phyloP scores from a whole-genome alignment of 768 basidiomycete genomes.

The Tylopilus felleus region DNA sequence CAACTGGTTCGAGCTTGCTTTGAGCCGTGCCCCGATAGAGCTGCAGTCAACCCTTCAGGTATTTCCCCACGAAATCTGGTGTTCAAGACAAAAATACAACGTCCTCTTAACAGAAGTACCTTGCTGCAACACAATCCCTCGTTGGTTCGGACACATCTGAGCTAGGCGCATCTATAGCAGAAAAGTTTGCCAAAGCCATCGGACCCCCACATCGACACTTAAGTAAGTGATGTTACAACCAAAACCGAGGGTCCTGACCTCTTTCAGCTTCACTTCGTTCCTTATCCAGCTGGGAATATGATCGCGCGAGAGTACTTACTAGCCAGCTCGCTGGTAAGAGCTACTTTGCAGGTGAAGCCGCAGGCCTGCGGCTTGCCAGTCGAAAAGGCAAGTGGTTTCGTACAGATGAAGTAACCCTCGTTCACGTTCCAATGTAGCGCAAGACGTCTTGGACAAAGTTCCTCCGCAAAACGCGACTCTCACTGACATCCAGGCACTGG shows the following conservation, averaged over 20 bases:
- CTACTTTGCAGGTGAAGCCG: constrained; percentile 86
- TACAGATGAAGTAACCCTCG: not conserved
- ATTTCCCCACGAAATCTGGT: constrained; percentile 6
- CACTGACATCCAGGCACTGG: constrained; percentile 63
- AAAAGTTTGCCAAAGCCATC: constrained; percentile 80
- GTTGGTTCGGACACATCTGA: constrained; percentile 76
- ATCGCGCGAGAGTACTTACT: constrained; percentile 76
- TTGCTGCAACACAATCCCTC: constrained; percentile 68
- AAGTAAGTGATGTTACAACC: constrained; percentile 43
- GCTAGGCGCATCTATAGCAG: constrained; percentile 86
- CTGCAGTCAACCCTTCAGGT: constrained; percentile 91
- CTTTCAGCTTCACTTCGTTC: constrained; percentile 50
- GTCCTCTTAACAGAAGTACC: constrained; percentile 67
- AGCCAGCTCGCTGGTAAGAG: constrained; percentile 88
- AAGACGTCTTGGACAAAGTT: constrained; percentile 56
- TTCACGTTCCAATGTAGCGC: constrained; percentile 35
- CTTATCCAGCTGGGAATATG: constrained; percentile 65
- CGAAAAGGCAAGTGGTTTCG: constrained; percentile 48
- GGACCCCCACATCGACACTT: constrained; percentile 74
- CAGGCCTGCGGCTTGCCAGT: constrained; percentile 71
- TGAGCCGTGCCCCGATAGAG: constrained; percentile 88
- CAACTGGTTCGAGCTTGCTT: constrained; percentile 82
- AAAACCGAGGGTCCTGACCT: not conserved
- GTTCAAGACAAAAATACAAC: not conserved
- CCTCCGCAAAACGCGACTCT: constrained; percentile 58